Evolutionary conservation across 2,329 filamentous ascomycete species (phyloP).

Genomic region (Leptographium lundbergii): DNA sequence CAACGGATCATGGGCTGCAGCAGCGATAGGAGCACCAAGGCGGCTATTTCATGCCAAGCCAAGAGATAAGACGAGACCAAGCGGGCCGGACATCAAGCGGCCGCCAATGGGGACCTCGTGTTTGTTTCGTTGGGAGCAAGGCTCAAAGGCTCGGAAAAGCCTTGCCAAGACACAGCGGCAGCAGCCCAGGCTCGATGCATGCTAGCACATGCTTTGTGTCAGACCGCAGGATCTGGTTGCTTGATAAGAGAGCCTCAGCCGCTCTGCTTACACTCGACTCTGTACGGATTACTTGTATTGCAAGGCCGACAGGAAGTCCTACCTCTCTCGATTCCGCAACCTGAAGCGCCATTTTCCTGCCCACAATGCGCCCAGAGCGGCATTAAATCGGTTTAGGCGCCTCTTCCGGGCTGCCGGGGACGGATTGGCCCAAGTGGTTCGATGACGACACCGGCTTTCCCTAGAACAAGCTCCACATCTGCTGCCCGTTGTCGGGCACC

Average conservation of each 20-base stretch:
- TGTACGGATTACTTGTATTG: too few species aligned
- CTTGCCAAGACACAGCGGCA: too few species aligned
- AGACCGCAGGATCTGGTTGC: neutral
- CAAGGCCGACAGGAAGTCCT: neutral
- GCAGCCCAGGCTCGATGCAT: neutral
- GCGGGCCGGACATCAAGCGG: neutral
- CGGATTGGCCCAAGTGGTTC: neutral
- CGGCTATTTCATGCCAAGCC: neutral
- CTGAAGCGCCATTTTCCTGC: neutral
- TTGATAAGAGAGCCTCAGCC: too few species aligned
- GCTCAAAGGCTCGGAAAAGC: neutral
- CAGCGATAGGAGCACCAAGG: neutral
- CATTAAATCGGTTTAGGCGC: neutral
- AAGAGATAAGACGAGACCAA: neutral
- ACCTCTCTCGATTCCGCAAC: neutral
- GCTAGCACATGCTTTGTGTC: neutral
- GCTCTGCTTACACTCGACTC: too few species aligned
- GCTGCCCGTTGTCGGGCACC: neutral
- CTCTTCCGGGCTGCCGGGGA: neutral
- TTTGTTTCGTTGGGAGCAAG: neutral
- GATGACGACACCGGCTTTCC: neutral
- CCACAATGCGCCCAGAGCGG: too few species aligned
- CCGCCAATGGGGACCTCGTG: neutral
- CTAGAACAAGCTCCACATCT: neutral
- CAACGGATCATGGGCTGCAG: neutral